Base-by-base conservation (phyloP, 129 eudicot genomes). In the Solidago caesia region DNA sequence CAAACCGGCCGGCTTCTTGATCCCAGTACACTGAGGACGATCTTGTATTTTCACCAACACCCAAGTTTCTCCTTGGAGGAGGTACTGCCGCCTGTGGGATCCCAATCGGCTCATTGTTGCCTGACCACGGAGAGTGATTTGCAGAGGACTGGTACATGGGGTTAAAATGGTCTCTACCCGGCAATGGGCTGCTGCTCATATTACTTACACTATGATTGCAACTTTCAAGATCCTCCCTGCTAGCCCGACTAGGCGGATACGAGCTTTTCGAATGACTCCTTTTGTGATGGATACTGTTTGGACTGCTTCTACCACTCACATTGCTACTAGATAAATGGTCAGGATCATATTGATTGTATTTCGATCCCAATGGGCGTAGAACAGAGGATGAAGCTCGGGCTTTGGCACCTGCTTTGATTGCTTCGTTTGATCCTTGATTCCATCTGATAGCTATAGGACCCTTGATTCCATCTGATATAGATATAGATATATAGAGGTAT, bases 311-410 rank as follows among this genome's bases (percentile, higher is more conserved):
- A 15, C 74, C 67, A 59, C 99, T 94, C 73, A 85, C 66, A 15
- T 85, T 94, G 27, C 85, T 88, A 15, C 98, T 88, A 10, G 99
- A 94, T 75, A 86, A 77, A 65, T 76, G 70, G 68, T 87, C 93
- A 1, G 80, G 80, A 67, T 71, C 53, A 44, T 82, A 77, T 13
- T 66, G 80, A 44, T 85, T 83, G 60, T 82, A 76, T 57, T 76
- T 77, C 14, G 86, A 80, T 8, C 88, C 85, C 12, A 90, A 33
- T 8, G 97, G 97, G 0, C 96, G 89, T 4, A 91, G 69, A 56
- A 90, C 94, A 33, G 99, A 94, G 11, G 98, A 94, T 65, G 98
- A 86, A 49, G 97, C 98, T 72, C 98, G 77, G 29, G 97, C 97
- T 83, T 90, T 94, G 5, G 87, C 97, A 5, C 91, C 98, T 11